Percentiles rank a stretch among this genome's conserved stretches.
phyloP scores from a whole-genome alignment of 2,329 filamentous ascomycete genomes.

The Aureobasidium vineae region DNA sequence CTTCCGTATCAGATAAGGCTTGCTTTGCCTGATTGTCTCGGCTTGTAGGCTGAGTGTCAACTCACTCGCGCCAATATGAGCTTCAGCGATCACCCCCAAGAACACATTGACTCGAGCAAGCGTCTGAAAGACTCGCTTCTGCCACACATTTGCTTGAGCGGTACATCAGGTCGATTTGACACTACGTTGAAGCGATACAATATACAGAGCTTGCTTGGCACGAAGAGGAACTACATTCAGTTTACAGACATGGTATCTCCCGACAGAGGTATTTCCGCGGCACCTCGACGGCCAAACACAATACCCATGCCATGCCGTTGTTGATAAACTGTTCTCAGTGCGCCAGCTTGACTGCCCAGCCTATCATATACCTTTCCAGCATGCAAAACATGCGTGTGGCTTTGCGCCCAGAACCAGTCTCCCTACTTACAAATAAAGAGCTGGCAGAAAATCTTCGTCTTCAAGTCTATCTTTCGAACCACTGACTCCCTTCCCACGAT shows the following conservation, averaged over 20 bases:
- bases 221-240: background rate
- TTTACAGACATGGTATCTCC: background rate
- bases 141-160: background rate
- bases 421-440: background rate
- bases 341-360: background rate
- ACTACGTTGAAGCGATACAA: background rate
- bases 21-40: background rate
- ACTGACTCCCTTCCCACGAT: background rate
- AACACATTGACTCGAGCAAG: background rate
- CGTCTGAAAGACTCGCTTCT: background rate
- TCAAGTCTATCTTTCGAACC: background rate
- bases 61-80: background rate
- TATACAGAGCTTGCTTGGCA: background rate
- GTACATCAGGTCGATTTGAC: background rate
- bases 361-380: background rate
- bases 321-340: background rate
- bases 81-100: background rate
- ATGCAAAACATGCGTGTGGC: background rate
- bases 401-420: background rate
- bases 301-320: background rate
- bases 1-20: background rate
- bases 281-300: background rate
- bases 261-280: constrained; percentile 12
- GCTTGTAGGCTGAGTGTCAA: background rate
- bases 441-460: background rate